Conservation (phyloP, 257 asterid species). For the Solanum pimpinellifolium region DNA sequence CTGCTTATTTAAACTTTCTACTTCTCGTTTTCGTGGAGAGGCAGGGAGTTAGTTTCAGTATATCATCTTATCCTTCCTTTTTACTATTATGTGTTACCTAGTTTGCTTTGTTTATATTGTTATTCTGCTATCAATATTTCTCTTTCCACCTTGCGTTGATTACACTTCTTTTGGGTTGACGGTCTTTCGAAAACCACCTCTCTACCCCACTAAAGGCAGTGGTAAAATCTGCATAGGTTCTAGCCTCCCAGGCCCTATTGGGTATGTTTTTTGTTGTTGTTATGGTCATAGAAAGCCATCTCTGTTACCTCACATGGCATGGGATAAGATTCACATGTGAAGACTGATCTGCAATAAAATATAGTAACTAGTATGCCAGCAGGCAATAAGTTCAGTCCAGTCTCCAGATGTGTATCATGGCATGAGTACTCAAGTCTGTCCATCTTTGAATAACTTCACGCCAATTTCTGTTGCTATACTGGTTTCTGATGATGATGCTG, state of each 20-base stretch:
- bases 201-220: not conserved
- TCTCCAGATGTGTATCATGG: not conserved
- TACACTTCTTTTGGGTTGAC: not conserved
- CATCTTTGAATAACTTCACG: not conserved
- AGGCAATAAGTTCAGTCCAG: not conserved
- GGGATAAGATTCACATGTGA: not conserved
- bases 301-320: not conserved
- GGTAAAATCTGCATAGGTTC: not conserved
- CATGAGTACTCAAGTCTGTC: not conserved
- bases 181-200: not conserved
- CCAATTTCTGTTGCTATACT: not conserved
- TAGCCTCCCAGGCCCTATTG: not conserved
- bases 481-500: not conserved
- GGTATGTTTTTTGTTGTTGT: too few relatives aligned
- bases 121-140: not conserved
- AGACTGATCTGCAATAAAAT: not conserved
- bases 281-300: not conserved
- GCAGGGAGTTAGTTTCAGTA: not conserved
- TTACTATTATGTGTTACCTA: not conserved
- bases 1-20: not conserved
- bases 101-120: not conserved
- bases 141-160: not conserved
- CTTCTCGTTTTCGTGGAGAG: not conserved
- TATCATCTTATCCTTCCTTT: not conserved
- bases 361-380: not conserved